phyloP scores from a whole-genome alignment of 2,329 filamentous ascomycete genomes.

The Fusarium succisae region DNA sequence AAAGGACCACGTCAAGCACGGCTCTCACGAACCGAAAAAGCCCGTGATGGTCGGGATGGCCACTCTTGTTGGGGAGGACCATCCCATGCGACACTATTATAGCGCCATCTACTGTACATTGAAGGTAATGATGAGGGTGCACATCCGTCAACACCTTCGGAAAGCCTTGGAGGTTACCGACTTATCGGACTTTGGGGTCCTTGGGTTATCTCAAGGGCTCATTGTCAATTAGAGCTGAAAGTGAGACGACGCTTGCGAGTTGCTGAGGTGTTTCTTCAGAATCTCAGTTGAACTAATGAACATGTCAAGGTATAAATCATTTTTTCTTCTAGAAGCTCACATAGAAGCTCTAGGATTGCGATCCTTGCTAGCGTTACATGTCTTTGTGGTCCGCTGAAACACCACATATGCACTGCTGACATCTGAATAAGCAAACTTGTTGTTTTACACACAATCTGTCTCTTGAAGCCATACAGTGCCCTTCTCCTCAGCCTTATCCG shows the following conservation, averaged over 20 bases:
- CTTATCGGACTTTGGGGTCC: background rate
- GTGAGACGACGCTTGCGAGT: background rate
- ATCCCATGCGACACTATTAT: background rate
- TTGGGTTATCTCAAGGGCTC: background rate
- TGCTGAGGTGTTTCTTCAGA: background rate
- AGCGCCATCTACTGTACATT: background rate
- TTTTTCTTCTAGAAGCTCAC: slow-evolving; percentile 18
- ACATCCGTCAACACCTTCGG: background rate
- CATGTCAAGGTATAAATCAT: background rate
- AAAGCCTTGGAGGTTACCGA: background rate
- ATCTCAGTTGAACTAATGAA: slow-evolving; percentile 5
- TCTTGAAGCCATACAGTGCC: background rate
- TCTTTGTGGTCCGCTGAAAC: slow-evolving; percentile 2
- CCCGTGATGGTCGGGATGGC: slow-evolving; percentile 24
- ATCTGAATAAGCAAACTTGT: slow-evolving; percentile 14
- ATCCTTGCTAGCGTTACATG: slow-evolving; percentile 36
- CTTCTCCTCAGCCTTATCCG: background rate
- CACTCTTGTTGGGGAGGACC: background rate
- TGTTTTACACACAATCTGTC: background rate
- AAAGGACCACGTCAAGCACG: background rate
- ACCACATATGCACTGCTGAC: background rate
- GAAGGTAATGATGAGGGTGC: background rate
- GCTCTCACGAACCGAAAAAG: background rate
- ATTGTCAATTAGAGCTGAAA: background rate
- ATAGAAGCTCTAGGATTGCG: slow-evolving; percentile 20